Conservation (phyloP, 2,329 filamentous ascomycete species). For the Cercospora sojina region DNA sequence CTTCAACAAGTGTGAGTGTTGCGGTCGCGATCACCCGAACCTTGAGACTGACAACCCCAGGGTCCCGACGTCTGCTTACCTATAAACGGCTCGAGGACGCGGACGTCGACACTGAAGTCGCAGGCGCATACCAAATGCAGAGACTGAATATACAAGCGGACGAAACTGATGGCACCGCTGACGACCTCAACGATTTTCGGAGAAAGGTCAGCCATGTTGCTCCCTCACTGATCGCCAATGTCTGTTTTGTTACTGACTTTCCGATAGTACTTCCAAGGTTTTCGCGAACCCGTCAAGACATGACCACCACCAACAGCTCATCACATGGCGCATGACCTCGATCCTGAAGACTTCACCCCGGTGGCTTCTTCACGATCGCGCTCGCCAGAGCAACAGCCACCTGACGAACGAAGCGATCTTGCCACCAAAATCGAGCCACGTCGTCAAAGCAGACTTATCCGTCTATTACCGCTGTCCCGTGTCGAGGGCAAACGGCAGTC, state of each 20-base stretch:
- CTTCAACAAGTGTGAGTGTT: conserved; percentile 75
- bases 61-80: conserved; percentile 85
- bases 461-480: not conserved
- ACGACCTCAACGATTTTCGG: conserved; percentile 68
- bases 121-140: conserved; percentile 30
- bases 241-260: conserved; percentile 2
- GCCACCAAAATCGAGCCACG: not conserved
- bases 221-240: not conserved
- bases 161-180: conserved; percentile 51
- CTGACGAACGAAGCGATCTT: not conserved
- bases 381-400: not conserved
- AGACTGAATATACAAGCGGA: conserved; percentile 30
- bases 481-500: not conserved
- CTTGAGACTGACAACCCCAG: conserved; percentile 43
- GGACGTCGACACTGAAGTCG: conserved; percentile 45
- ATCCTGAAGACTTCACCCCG: not conserved
- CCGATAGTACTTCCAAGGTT: conserved; percentile 40
- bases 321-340: not conserved
- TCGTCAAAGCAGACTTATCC: no score
- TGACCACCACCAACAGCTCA: not conserved
- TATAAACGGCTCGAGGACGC: conserved; percentile 69
- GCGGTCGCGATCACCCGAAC: not conserved
- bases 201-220: conserved; percentile 44
- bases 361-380: not conserved
- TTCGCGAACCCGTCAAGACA: conserved; percentile 26